Evolutionary conservation across 441 rosid species (phyloP).

Genomic region (Populus hybrid): DNA sequence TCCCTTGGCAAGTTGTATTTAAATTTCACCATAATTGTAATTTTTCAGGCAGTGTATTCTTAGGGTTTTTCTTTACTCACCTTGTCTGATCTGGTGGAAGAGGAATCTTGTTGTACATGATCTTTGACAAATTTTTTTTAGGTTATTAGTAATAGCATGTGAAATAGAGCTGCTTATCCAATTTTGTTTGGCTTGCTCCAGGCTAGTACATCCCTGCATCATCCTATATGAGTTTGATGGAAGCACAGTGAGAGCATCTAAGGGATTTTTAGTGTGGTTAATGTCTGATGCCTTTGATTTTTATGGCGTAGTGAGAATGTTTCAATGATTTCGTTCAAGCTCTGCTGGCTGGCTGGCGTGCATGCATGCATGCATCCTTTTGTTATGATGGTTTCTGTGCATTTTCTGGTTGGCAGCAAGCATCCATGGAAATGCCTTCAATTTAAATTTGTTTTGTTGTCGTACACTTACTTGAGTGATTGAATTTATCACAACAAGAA

Average conservation of each 20-base stretch:
- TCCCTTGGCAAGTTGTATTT: conserved; percentile 32
- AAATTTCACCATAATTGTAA: conserved; percentile 28
- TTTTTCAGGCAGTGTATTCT: conserved; percentile 30
- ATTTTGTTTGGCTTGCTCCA: conserved; percentile 25
- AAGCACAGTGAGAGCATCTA: background rate
- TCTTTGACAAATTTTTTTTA: conserved; percentile 39
- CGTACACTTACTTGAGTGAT: too few species aligned
- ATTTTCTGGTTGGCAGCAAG: background rate
- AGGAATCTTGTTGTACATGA: conserved; percentile 56
- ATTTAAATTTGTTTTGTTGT: too few species aligned
- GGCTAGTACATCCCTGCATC: background rate
- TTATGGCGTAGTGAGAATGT: background rate
- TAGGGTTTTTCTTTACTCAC: conserved; percentile 24
- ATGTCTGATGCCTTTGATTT: background rate
- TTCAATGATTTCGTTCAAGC: background rate
- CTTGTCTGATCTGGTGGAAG: conserved; percentile 28
- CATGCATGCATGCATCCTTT: background rate
- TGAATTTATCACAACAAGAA: too few species aligned
- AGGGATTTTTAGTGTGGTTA: background rate
- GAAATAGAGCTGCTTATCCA: conserved; percentile 29
- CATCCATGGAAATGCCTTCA: background rate
- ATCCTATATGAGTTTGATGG: background rate
- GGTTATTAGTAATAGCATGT: conserved; percentile 39
- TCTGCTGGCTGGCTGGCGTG: background rate
- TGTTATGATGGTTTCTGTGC: background rate